Conservation (phyloP, 371 early-diverging fungal genomes). For the Gilbertella persicaria region DNA sequence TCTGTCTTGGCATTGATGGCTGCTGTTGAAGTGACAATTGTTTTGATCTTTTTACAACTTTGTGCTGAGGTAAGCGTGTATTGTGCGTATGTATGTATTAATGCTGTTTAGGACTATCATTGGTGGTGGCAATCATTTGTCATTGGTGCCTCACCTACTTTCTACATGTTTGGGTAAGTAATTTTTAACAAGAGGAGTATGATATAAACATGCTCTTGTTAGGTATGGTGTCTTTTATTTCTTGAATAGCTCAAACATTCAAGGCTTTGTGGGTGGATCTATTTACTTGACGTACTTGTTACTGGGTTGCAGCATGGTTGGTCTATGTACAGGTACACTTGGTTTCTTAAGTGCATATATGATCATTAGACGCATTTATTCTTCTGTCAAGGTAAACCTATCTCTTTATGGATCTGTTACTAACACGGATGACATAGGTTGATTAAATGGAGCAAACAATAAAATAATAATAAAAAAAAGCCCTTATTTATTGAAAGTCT, state of each 20-base stretch:
- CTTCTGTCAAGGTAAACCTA: conserved; percentile 38
- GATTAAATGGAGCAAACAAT: no score
- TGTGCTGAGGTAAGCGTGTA: conserved; percentile 35
- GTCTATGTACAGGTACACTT: conserved; percentile 40
- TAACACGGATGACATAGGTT: no score
- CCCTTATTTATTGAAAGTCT: no score
- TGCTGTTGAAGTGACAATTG: conserved; percentile 30
- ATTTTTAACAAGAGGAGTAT: conserved; percentile 1
- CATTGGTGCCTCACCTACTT: conserved; percentile 32
- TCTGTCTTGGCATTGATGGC: conserved; percentile 23
- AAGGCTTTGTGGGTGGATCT: conserved; percentile 29
- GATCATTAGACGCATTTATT: conserved; percentile 41
- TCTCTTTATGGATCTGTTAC: no score
- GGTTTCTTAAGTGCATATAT: conserved; percentile 41
- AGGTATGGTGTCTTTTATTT: conserved; percentile 43
- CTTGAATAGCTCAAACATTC: conserved; percentile 20
- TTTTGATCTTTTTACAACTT: conserved; percentile 42
- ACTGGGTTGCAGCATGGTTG: conserved; percentile 34
- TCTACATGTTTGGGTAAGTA: conserved; percentile 40
- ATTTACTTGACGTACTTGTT: conserved; percentile 34
- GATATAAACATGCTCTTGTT: not conserved
- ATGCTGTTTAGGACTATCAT: conserved; percentile 33
- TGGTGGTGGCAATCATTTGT: conserved; percentile 56
- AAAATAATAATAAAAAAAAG: no score
- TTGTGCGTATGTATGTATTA: no score